Percentiles rank a stretch among this genome's conserved stretches.
These are phyloP conservation scores for Lipomyces sp. DNA, from an alignment of 805 yeast species.

Conservation along the genomic window DNA sequence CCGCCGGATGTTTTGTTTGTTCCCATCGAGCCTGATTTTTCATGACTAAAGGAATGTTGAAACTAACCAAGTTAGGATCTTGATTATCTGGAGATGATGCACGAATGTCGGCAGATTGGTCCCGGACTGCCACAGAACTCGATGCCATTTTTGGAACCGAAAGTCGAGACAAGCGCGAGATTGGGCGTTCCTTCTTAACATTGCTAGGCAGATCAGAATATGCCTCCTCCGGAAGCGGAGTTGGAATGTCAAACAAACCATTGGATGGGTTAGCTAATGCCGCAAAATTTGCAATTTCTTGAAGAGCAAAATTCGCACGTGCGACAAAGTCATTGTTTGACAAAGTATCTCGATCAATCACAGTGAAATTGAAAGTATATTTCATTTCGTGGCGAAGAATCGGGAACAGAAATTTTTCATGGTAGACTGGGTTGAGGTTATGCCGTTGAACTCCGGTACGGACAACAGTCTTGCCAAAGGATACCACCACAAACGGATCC, in stretches of 20 bases:
- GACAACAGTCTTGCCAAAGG: conserved; percentile 84
- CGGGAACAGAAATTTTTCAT: conserved; percentile 78
- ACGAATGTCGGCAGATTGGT: too few species aligned
- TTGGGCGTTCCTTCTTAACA: too few species aligned
- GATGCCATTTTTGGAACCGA: too few species aligned
- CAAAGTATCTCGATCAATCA: conserved; percentile 79
- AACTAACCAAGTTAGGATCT: too few species aligned
- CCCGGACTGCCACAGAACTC: too few species aligned
- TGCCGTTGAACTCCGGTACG: conserved; percentile 83
- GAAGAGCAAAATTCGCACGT: conserved; percentile 53
- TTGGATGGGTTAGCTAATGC: conserved; percentile 39
- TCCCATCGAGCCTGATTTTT: conserved; percentile 33
- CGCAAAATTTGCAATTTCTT: conserved; percentile 42
- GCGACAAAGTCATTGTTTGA: conserved; percentile 85
- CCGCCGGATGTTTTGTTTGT: conserved; percentile 48
- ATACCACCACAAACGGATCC: conserved; percentile 93
- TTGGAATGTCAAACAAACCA: conserved; percentile 35
- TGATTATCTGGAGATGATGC: too few species aligned
- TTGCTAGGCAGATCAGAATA: too few species aligned
- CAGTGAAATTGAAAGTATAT: conserved; percentile 64
- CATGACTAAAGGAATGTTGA: conserved; percentile 39
- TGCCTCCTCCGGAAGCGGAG: conserved; percentile 1
- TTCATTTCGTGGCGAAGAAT: conserved; percentile 61
- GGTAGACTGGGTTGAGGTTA: conserved; percentile 74
- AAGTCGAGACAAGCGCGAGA: too few species aligned